Conservation (phyloP, 345 rosid species). For the Corchorus capsularis region DNA sequence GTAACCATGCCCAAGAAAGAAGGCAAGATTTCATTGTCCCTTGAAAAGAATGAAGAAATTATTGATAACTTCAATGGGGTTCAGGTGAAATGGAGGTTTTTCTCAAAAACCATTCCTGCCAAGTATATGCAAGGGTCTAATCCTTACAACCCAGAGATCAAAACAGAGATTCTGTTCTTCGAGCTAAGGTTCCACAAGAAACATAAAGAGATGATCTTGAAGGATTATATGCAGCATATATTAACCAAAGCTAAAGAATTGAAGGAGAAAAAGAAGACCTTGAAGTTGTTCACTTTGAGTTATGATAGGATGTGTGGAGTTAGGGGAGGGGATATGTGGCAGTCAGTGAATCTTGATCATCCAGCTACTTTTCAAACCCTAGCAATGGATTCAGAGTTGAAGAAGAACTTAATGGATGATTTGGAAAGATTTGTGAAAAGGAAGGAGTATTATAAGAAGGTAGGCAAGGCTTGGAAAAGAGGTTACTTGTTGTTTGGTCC, state of each 20-base stretch:
- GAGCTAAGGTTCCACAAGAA: constrained; percentile 42
- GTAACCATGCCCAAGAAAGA: constrained; percentile 22
- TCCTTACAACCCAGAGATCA: not conserved
- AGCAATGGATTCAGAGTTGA: constrained; percentile 32
- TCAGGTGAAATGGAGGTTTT: constrained; percentile 33
- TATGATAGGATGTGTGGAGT: constrained; percentile 7
- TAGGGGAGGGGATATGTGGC: constrained; percentile 27
- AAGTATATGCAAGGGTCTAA: not conserved
- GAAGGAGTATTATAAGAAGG: constrained; percentile 28
- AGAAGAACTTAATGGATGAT: constrained; percentile 35
- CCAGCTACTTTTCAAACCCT: constrained; percentile 34
- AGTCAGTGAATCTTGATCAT: constrained; percentile 35
- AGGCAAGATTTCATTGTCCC: constrained; percentile 21
- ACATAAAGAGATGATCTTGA: constrained; percentile 33
- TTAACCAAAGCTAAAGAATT: constrained; percentile 25
- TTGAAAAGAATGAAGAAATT: constrained; percentile 31
- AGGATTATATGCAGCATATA: constrained; percentile 26
- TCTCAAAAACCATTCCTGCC: not conserved
- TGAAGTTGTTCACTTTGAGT: constrained; percentile 28
- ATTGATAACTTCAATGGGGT: constrained; percentile 35
- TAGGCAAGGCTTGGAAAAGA: constrained; percentile 38
- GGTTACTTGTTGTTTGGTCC: constrained; percentile 38
- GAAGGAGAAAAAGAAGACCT: constrained; percentile 22
- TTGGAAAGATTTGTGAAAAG: constrained; percentile 34
- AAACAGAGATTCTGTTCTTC: constrained; percentile 20